Percentiles rank a stretch among this genome's conserved stretches.
These are phyloP conservation scores for Solanum hybrid DNA, from an alignment of 305 asterid species.

Conservation along the genomic window DNA sequence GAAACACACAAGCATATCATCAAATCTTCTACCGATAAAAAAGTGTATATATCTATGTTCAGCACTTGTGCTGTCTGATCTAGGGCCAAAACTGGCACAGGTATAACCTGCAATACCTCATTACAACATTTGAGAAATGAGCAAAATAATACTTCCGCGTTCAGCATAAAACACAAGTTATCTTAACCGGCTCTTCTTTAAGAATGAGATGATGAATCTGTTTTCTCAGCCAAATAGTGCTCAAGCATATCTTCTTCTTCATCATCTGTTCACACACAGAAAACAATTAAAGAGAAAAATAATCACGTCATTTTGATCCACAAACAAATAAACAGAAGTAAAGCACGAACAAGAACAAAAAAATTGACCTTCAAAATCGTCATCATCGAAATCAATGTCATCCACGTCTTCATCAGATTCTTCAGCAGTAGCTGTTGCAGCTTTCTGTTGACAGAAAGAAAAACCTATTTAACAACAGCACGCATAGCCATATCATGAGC, in stretches of 20 bases:
- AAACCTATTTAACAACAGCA: not conserved
- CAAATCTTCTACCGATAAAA: not conserved
- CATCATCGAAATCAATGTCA: slow-evolving; percentile 84
- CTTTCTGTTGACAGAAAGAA: slow-evolving; percentile 43
- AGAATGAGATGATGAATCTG: slow-evolving; percentile 37
- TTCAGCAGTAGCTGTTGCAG: slow-evolving; percentile 52
- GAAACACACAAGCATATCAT: not conserved
- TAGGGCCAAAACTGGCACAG: slow-evolving; percentile 1
- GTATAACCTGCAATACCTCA: not conserved
- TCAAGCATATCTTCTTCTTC: slow-evolving; percentile 97
- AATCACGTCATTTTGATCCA: not conserved
- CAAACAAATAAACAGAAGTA: not conserved
- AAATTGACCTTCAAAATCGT: slow-evolving; percentile 67
- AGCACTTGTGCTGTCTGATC: not conserved
- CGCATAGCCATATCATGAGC: not conserved
- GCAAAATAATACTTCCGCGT: not conserved
- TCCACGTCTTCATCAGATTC: slow-evolving; percentile 69
- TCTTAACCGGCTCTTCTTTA: not conserved
- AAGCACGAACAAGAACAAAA: not conserved
- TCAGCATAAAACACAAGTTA: not conserved
- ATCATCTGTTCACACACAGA: slow-evolving; percentile 17
- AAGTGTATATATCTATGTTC: not conserved
- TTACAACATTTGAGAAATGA: not conserved
- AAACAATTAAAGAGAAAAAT: not conserved
- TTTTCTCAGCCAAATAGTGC: slow-evolving; percentile 83